Conservation (phyloP, 2,329 filamentous ascomycete genomes). For the Sporothrix variecibatus region DNA sequence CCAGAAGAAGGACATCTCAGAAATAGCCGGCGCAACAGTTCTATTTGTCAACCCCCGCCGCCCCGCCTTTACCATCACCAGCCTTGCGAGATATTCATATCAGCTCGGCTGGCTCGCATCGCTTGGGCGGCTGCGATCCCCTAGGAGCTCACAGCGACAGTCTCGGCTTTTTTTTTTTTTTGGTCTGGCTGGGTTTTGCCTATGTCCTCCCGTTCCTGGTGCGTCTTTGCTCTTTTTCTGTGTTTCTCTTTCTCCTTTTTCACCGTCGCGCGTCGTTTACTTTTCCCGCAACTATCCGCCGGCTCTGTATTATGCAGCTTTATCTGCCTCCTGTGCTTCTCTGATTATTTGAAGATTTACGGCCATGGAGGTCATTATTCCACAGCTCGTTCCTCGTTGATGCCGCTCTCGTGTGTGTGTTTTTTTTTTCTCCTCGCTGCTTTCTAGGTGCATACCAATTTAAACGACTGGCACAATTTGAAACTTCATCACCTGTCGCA, state of each 20-base stretch:
- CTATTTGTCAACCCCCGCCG: background rate
- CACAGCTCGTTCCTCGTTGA: background rate
- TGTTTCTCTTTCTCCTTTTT: background rate
- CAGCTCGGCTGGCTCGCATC: background rate
- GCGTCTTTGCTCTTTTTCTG: background rate
- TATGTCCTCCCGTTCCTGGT: background rate
- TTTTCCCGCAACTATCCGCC: background rate
- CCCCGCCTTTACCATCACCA: background rate
- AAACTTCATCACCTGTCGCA: background rate
- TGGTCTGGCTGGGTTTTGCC: background rate
- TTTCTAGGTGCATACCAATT: background rate
- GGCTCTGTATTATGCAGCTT: background rate
- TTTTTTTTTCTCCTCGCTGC: background rate
- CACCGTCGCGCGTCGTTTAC: background rate
- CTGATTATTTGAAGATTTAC: background rate
- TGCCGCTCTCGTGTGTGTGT: too few species aligned
- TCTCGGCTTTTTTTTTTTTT: background rate
- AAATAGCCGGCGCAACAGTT: slow-evolving; percentile 17
- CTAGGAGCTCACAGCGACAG: too few species aligned
- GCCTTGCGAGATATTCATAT: background rate
- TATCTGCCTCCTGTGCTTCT: background rate
- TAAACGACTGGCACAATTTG: background rate
- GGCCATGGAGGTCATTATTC: background rate
- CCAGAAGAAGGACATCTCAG: background rate
- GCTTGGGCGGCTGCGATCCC: background rate